These are phyloP conservation scores for Zygnema circumcarinatum DNA, from an alignment of 139 green algal species.

Conservation along the genomic window DNA sequence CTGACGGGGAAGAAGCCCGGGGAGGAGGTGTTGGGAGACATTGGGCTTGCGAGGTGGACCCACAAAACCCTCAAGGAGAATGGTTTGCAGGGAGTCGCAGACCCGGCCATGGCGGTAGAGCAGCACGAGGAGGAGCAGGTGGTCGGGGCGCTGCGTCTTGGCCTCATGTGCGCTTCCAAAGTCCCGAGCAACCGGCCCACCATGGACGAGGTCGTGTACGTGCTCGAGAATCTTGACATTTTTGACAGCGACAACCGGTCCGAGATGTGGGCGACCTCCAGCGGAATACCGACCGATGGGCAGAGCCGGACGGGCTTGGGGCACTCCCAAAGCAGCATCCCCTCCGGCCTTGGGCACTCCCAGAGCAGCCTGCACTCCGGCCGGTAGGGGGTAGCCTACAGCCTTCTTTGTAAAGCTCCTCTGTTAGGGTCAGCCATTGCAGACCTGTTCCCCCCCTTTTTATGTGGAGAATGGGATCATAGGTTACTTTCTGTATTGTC, in stretches of 20 bases:
- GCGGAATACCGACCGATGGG: too few relatives aligned
- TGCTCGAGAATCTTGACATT: slow-evolving; percentile 41
- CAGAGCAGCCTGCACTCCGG: too few relatives aligned
- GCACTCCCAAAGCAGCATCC: too few relatives aligned
- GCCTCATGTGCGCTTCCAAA: slow-evolving; percentile 31
- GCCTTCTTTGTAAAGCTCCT: too few relatives aligned
- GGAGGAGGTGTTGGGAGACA: neutral
- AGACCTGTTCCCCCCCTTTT: too few relatives aligned
- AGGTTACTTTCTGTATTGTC: too few relatives aligned
- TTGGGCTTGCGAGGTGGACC: slow-evolving; percentile 23
- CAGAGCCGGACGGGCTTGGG: too few relatives aligned
- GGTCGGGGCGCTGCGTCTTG: slow-evolving; percentile 30
- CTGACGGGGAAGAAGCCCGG: slow-evolving; percentile 25
- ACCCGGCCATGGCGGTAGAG: neutral
- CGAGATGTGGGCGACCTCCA: neutral
- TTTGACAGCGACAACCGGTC: neutral
- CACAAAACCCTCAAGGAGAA: neutral
- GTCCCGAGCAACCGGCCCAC: neutral
- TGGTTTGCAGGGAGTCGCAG: neutral
- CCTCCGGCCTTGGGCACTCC: too few relatives aligned
- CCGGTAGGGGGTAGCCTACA: too few relatives aligned
- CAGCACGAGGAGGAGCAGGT: slow-evolving; percentile 8
- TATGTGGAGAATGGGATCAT: too few relatives aligned
- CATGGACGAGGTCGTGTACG: slow-evolving; percentile 50
- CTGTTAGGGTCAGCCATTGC: too few relatives aligned